phyloP scores from a whole-genome alignment of 768 basidiomycete species.

The Clathrus columnatus region DNA sequence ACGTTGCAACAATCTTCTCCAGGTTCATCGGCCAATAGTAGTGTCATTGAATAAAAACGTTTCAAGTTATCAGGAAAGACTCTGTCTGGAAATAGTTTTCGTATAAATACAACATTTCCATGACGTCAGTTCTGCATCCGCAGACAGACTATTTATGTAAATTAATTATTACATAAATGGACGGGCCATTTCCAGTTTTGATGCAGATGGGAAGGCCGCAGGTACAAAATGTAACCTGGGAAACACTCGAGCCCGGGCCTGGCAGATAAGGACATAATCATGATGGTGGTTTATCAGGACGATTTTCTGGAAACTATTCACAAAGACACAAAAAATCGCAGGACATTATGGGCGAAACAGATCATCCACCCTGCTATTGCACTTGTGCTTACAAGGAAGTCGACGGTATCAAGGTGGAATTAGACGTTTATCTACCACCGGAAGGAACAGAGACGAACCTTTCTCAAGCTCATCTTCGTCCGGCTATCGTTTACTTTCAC shows the following conservation, averaged over 20 bases:
- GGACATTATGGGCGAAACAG: background rate
- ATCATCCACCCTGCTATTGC: background rate
- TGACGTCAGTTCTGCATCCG: too few species aligned
- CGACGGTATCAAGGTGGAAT: background rate
- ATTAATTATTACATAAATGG: too few species aligned
- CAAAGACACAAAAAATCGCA: too few species aligned
- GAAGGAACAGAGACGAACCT: background rate
- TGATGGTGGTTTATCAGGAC: too few species aligned
- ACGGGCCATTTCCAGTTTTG: too few species aligned
- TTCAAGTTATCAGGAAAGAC: too few species aligned
- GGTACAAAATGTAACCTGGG: too few species aligned
- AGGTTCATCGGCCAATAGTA: conserved; percentile 20
- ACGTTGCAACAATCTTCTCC: conserved; percentile 45
- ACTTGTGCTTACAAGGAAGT: conserved; percentile 2
- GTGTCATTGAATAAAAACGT: background rate
- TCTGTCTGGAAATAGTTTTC: background rate
- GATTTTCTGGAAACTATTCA: too few species aligned
- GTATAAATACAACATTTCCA: background rate
- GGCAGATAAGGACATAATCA: too few species aligned
- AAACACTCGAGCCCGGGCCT: too few species aligned
- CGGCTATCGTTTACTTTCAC: conserved; percentile 33
- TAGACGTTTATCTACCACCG: conserved; percentile 8
- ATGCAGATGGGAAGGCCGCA: too few species aligned
- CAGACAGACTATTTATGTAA: too few species aligned
- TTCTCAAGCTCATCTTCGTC: conserved; percentile 6